phyloP scores from a whole-genome alignment of 228 moss, liverwort and hornwort species.

The Sphagnum fallax region DNA sequence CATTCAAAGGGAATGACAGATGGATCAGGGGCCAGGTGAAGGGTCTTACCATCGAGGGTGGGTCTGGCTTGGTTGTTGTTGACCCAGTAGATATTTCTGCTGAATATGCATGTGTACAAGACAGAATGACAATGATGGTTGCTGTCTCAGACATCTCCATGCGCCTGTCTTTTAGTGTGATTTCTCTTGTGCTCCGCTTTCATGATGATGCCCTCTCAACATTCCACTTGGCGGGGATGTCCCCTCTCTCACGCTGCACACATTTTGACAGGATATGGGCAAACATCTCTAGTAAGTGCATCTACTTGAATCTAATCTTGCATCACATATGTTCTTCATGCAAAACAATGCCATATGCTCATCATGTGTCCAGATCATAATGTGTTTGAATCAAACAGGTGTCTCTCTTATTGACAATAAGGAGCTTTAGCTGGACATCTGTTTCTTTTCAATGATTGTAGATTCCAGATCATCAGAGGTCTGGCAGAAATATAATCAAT shows the following conservation, averaged over 20 bases:
- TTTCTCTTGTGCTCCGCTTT: slow-evolving; percentile 69
- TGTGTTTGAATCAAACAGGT: not conserved
- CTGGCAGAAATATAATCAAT: no score
- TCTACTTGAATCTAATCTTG: not conserved
- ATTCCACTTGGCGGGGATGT: slow-evolving; percentile 59
- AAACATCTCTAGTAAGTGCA: slow-evolving; percentile 46
- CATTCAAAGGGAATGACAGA: slow-evolving; percentile 71
- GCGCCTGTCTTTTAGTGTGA: slow-evolving; percentile 84
- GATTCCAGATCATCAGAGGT: no score
- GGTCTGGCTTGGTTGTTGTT: slow-evolving; percentile 85
- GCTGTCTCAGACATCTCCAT: slow-evolving; percentile 65
- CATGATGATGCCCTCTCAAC: slow-evolving; percentile 76
- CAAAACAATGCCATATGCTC: not conserved
- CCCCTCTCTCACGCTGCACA: slow-evolving; percentile 73
- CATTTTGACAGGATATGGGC: slow-evolving; percentile 95
- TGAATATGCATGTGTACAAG: slow-evolving; percentile 76
- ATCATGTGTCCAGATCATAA: not conserved
- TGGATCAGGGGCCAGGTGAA: slow-evolving; percentile 86
- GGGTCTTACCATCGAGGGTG: slow-evolving; percentile 78
- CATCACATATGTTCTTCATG: not conserved
- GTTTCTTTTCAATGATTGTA: no score
- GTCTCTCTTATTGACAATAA: no score
- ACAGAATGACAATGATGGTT: slow-evolving; percentile 50
- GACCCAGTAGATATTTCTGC: slow-evolving; percentile 78
- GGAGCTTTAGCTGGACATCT: no score